Base-by-base conservation (phyloP, 2,329 filamentous ascomycete genomes). In the Malbranchea zuffiana region DNA sequence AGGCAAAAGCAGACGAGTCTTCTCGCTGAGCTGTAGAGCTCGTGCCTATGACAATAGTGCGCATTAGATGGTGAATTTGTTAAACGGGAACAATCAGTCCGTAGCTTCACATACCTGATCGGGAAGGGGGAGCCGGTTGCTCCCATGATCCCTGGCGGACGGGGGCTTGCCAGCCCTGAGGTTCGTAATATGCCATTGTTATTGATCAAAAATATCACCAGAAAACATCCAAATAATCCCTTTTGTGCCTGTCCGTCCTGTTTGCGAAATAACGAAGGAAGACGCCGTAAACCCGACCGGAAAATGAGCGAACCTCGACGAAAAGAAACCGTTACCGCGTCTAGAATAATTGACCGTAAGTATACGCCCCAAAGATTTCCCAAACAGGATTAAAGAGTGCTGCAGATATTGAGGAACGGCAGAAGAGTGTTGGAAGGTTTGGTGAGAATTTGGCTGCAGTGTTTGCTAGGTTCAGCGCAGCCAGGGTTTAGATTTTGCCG, bases 1-100 rank as follows among this genome's bases (percentile, higher is more conserved):
- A 80, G 49, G 76, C 77, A 59, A 93, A 94, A 42, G 86, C 85
- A 54, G 71, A 67, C 41, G 74, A 71, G 43, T 92, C 84, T 48
- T 88, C 82, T 51, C 77, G 75, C 37, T 78, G 74, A 47, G 76
- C 75, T 34, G 80, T 78, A 40, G 81, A 86, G 61, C 73, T 85
- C 44, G 82, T 75, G 62, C 81, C 82, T 84, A 60, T 45, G 46
- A 51, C 16, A 35, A 40, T n/a, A n/a, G n/a, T n/a, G n/a, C 20
- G 29, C 21, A 41, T 26, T 32, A 30, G 3, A 25, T 8, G 11
- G 26, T 18, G 23, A 19, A 6, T 37, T 16, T 29, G 6, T 15
- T 17, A 17, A n/a, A n/a, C n/a, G n/a, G n/a, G n/a, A n/a, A n/a
- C n/a, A n/a, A n/a, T n/a, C n/a, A n/a, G n/a, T n/a, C n/a, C n/a